A percentile compares a stretch with the other conserved stretches of the same genome.
Conservation (phyloP, 331 rosid species). For the Malus hybrid region DNA sequence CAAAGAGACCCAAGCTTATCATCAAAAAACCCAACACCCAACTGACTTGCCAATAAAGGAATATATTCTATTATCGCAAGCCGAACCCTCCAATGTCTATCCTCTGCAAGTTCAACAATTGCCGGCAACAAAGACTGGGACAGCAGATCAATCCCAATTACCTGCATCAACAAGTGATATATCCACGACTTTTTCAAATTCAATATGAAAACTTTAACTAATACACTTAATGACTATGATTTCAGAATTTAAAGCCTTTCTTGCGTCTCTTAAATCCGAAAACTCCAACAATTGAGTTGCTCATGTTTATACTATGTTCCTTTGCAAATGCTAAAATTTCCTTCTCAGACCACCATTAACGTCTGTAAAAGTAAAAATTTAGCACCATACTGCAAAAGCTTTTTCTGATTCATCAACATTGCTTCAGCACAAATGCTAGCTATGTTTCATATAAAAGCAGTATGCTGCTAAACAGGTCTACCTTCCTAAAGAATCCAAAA, state of each 20-base stretch:
- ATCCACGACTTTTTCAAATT: slow-evolving; percentile 7
- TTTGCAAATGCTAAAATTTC: background rate
- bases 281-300: background rate
- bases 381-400: background rate
- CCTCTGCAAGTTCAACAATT: slow-evolving; percentile 86
- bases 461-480: background rate
- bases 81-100: slow-evolving; percentile 88
- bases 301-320: background rate
- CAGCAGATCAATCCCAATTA: slow-evolving; percentile 80
- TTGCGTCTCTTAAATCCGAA: background rate
- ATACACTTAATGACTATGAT: background rate
- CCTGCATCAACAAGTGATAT: slow-evolving; percentile 39
- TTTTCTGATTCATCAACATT: background rate
- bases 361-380: background rate
- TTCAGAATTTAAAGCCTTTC: background rate
- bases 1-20: slow-evolving; percentile 89
- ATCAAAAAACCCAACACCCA: slow-evolving; percentile 81
- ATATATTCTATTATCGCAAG: slow-evolving; percentile 87
- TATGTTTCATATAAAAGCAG: background rate
- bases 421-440: background rate
- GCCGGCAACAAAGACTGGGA: slow-evolving; percentile 89
- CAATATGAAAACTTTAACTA: background rate
- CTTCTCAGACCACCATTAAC: background rate
- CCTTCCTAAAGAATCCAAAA: background rate
- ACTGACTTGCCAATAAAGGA: slow-evolving; percentile 80